A percentile compares a stretch with the other conserved stretches of the same genome.
These are phyloP conservation scores for Trametes maxima DNA, from an alignment of 768 basidiomycete genomes.

Conservation along the genomic window DNA sequence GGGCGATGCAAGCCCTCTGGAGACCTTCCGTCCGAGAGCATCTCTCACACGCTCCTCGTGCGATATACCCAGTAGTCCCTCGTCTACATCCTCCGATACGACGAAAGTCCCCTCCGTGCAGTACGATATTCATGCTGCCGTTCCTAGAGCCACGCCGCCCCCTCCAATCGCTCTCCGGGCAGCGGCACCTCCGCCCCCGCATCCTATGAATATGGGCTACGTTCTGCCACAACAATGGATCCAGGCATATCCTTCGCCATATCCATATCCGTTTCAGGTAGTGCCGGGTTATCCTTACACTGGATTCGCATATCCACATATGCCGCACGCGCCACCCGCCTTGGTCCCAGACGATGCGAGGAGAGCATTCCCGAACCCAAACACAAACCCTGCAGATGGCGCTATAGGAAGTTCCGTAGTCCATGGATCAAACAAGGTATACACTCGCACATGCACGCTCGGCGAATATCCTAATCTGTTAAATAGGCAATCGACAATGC, in stretches of 20 bases:
- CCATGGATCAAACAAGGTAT: no score
- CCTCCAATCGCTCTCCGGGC: conserved; percentile 35
- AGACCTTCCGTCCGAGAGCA: not conserved
- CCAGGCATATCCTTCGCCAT: conserved; percentile 50
- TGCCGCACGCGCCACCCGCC: not conserved
- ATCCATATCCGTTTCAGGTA: conserved; percentile 56
- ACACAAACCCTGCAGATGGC: no score
- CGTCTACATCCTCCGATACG: conserved; percentile 16
- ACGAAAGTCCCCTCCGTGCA: conserved; percentile 15
- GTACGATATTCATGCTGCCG: conserved; percentile 27
- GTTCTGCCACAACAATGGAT: conserved; percentile 55
- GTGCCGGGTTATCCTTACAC: conserved; percentile 44
- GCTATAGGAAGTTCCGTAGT: no score
- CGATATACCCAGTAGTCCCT: not conserved
- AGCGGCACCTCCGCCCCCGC: conserved; percentile 32
- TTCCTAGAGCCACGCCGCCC: conserved; percentile 40
- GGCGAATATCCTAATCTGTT: not conserved
- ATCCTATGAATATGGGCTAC: conserved; percentile 40
- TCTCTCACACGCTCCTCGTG: not conserved
- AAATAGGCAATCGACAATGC: not conserved
- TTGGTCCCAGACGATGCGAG: not conserved
- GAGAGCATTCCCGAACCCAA: no score
- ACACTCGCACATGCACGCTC: no score
- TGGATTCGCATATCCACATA: conserved; percentile 5
- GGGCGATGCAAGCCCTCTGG: not conserved